These are phyloP conservation scores for Yamadazyma membranifaciens DNA, from an alignment of 1,139 yeast genomes.

Conservation along the genomic window DNA sequence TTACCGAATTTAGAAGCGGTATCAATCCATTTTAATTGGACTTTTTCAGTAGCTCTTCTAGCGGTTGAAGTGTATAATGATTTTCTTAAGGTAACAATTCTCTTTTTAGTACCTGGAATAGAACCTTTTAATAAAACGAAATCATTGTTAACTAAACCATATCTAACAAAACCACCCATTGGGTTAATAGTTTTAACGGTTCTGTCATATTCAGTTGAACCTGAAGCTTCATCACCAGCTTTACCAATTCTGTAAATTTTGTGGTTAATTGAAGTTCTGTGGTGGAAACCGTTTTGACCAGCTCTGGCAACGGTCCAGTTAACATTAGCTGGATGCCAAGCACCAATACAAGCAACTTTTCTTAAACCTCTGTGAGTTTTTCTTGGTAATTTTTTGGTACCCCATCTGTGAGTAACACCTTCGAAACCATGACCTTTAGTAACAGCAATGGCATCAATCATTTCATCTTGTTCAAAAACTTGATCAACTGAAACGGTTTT, in stretches of 20 bases:
- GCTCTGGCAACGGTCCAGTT: constrained; percentile 99
- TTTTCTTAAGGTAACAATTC: constrained; percentile 98
- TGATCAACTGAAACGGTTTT: constrained; percentile 95
- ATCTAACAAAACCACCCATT: constrained; percentile 99
- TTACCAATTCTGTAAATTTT: constrained; percentile 99
- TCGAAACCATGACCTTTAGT: constrained; percentile 99
- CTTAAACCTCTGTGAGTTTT: constrained; percentile 99
- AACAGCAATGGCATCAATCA: constrained; percentile 97
- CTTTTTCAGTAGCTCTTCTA: constrained; percentile 96
- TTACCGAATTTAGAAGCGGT: constrained; percentile 99
- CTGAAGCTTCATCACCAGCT: constrained; percentile 91
- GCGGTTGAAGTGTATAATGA: constrained; percentile 97
- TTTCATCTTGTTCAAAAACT: constrained; percentile 98
- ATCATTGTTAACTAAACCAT: constrained; percentile 98
- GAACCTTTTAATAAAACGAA: constrained; percentile 97
- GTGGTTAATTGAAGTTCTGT: constrained; percentile 99
- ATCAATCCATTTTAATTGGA: constrained; percentile 98
- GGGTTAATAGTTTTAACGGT: constrained; percentile 99
- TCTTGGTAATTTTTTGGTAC: constrained; percentile 99
- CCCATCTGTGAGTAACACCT: constrained; percentile 99
- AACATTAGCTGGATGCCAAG: constrained; percentile 99
- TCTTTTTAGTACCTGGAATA: constrained; percentile 99
- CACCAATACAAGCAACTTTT: constrained; percentile 99
- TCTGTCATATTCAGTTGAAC: constrained; percentile 98
- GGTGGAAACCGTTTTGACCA: constrained; percentile 99